Conservation (phyloP, 305 asterid species). For the Vinca major region DNA sequence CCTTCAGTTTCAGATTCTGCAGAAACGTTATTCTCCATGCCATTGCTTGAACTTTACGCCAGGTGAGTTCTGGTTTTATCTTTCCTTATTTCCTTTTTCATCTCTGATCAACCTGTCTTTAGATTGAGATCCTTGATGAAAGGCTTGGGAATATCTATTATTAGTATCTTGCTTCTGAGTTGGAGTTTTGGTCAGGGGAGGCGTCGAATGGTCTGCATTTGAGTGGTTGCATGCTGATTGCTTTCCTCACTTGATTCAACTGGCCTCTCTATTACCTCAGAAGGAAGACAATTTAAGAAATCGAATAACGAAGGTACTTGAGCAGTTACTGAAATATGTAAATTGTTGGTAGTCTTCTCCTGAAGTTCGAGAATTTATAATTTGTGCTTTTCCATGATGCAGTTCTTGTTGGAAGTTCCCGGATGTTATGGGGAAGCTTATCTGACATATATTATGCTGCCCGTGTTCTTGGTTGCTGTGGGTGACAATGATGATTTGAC, state of each 20-base stretch:
- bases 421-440: conserved; percentile 67
- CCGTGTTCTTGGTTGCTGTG: conserved; percentile 75
- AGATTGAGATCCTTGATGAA: conserved; percentile 2
- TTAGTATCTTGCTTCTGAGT: conserved; percentile 12
- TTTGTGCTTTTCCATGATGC: background rate
- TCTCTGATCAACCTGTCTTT: conserved; percentile 16
- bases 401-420: conserved; percentile 73
- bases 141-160: conserved; percentile 2
- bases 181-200: conserved; percentile 50
- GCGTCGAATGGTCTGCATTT: conserved; percentile 77
- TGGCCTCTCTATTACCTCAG: conserved; percentile 78
- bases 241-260: conserved; percentile 74
- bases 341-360: conserved; percentile 5
- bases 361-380: background rate
- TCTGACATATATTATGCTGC: conserved; percentile 77
- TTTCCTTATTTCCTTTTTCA: conserved; percentile 19
- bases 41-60: conserved; percentile 66
- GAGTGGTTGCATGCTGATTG: conserved; percentile 87
- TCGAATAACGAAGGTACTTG: conserved; percentile 63
- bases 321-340: conserved; percentile 13
- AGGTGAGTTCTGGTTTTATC: conserved; percentile 35
- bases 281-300: conserved; percentile 90
- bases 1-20: conserved; percentile 46
- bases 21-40: conserved; percentile 36
- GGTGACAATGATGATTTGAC: conserved; percentile 71